These are phyloP conservation scores for Athelia psychrophila DNA, from an alignment of 1,284 basidiomycete species.

Conservation along the genomic window DNA sequence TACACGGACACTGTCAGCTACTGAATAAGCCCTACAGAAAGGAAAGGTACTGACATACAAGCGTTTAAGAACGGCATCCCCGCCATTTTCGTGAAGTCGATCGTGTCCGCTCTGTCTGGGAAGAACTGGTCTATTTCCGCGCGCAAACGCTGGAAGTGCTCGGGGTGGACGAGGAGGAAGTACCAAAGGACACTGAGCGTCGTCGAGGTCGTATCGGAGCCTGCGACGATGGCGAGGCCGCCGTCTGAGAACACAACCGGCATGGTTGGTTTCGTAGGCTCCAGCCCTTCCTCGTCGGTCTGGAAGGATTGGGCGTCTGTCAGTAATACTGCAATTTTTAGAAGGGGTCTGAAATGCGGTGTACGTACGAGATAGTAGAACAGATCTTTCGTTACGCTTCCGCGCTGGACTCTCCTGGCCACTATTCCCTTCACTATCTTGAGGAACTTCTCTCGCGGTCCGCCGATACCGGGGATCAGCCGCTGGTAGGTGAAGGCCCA, in stretches of 20 bases:
- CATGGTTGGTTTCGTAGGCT: background rate
- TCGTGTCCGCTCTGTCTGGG: constrained; percentile 19
- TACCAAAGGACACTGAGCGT: constrained; percentile 7
- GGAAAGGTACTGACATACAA: constrained; percentile 23
- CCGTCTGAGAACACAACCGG: constrained; percentile 6
- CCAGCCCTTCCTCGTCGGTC: constrained; percentile 10
- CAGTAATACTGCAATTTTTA: background rate
- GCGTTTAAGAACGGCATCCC: constrained; percentile 28
- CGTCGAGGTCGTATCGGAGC: constrained; percentile 28
- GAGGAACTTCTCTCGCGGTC: constrained; percentile 2
- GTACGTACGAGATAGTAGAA: constrained; percentile 26
- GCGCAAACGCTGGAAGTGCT: background rate
- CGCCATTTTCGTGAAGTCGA: constrained; percentile 15
- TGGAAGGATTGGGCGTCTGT: background rate
- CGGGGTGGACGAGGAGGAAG: constrained; percentile 7
- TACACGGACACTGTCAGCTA: constrained; percentile 2
- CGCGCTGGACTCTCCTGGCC: constrained; percentile 1
- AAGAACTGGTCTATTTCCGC: constrained; percentile 15
- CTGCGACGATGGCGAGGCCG: constrained; percentile 16
- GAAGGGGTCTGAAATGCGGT: background rate
- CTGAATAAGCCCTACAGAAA: too few species aligned
- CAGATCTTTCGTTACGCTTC: constrained; percentile 18
- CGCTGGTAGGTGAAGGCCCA: background rate
- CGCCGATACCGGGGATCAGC: constrained; percentile 2
- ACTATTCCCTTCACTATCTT: constrained; percentile 10